A percentile compares a stretch with the other conserved stretches of the same genome.
Evolutionary conservation across 129 eudicot species (phyloP).

Genomic region (Chrysanthemum lavandulifolium): DNA sequence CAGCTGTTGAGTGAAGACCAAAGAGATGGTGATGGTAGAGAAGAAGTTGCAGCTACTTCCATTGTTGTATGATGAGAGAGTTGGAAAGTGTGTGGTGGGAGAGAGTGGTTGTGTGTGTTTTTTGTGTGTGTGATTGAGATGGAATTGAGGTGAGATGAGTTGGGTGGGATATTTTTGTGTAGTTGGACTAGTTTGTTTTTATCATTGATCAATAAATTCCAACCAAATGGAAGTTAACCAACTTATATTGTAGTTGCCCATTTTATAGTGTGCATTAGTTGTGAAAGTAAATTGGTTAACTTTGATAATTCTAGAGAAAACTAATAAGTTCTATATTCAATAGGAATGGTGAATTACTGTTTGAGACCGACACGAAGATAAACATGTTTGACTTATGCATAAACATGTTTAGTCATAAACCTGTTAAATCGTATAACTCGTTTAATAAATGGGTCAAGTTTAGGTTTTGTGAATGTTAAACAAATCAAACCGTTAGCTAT

Average conservation of each 20-base stretch:
- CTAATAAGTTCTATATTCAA: background rate
- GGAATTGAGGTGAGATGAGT: background rate
- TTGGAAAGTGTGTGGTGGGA: background rate
- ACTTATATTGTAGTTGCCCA: background rate
- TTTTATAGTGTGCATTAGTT: background rate
- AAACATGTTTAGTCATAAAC: no score
- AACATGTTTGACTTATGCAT: no score
- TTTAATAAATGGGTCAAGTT: no score
- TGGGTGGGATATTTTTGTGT: slow-evolving; percentile 2
- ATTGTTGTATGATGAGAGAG: slow-evolving; percentile 32
- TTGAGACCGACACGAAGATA: background rate
- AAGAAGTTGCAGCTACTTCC: slow-evolving; percentile 58
- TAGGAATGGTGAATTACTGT: no score
- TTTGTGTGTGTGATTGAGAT: background rate
- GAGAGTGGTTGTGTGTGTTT: slow-evolving; percentile 1
- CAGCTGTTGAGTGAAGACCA: slow-evolving; percentile 85
- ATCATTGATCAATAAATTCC: no score
- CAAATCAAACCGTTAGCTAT: no score
- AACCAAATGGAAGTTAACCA: background rate
- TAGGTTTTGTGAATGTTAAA: no score
- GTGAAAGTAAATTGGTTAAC: no score
- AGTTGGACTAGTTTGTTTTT: background rate
- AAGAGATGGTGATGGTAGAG: slow-evolving; percentile 44
- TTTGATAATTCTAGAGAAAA: no score
- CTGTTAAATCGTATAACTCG: no score